Percentiles rank a stretch among this genome's conserved stretches.
Evolutionary conservation across 2,329 filamentous ascomycete genomes (phyloP).

Genomic region (Seiridium cupressi): DNA sequence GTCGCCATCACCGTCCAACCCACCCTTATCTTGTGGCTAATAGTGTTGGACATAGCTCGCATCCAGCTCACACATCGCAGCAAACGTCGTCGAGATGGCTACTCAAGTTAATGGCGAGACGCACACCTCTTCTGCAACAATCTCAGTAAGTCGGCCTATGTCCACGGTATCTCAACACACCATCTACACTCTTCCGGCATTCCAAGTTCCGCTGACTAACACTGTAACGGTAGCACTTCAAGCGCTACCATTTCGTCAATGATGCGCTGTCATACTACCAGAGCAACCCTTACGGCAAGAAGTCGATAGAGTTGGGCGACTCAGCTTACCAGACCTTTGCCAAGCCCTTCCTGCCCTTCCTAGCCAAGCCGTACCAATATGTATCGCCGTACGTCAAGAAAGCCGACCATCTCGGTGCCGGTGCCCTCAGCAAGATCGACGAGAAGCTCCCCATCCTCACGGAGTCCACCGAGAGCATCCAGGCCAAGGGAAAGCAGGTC

Average conservation of each 20-base stretch:
- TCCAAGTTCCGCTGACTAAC: neutral
- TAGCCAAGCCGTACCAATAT: slow-evolving; percentile 77
- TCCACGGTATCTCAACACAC: neutral
- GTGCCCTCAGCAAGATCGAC: slow-evolving; percentile 68
- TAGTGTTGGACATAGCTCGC: neutral
- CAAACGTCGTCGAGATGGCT: slow-evolving; percentile 20
- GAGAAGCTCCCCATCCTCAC: slow-evolving; percentile 70
- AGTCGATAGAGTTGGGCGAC: slow-evolving; percentile 73
- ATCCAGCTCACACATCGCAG: neutral
- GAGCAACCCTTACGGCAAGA: slow-evolving; percentile 78
- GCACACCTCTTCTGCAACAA: slow-evolving; percentile 28
- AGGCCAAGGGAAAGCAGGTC: slow-evolving; percentile 60
- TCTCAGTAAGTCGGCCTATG: slow-evolving; percentile 24
- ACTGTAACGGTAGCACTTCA: slow-evolving; percentile 66
- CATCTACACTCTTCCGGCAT: no score
- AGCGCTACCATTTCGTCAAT: slow-evolving; percentile 78
- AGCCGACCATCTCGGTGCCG: slow-evolving; percentile 75
- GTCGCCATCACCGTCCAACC: neutral
- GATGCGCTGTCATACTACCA: slow-evolving; percentile 79
- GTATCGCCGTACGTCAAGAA: slow-evolving; percentile 81
- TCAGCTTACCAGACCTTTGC: slow-evolving; percentile 74
- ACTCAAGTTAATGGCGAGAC: slow-evolving; percentile 31
- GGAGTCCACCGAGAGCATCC: slow-evolving; percentile 71
- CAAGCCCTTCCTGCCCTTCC: slow-evolving; percentile 74
- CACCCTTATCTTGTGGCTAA: neutral